Base-by-base conservation (phyloP, 2,329 filamentous ascomycete genomes). In the Verticillium isaacii region DNA sequence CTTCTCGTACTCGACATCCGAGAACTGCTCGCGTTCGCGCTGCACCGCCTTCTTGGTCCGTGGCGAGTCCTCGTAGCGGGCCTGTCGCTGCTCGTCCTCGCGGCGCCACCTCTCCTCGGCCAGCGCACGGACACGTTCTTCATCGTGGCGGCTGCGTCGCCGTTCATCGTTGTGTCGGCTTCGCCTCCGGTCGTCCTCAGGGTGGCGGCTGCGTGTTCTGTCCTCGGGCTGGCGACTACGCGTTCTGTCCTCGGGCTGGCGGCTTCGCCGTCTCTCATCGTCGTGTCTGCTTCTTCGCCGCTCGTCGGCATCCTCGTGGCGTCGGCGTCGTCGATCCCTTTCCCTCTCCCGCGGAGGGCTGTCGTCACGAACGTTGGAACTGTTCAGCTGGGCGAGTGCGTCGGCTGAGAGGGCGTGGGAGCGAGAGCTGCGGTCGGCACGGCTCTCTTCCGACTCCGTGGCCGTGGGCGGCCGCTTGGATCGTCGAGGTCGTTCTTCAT, bases 321-420 rank as follows among this genome's bases (percentile, higher is more conserved):
- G 41, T 39, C 45, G 60, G 68, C 56, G 63, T 69, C 75, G 71
- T 73, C 76, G 74, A 57, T 70, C 70, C 61, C 69, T 70, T 58
- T 74, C 72, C 62, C 68, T 50, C 55, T 12, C 56, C 29, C 25
- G 74, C 64, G 61, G 77, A 71, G 64, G 77, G 9, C 29, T 50
- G 17, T 45, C 39, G 23, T 25, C 41, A 14, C 58, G 9, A 5
- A 29, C 45, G 34, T 29, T 37, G 45, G 14, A 56, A 57, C 19
- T 59, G 67, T 92, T 83, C 56, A 93, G 74, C 69, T 87, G 85
- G 14, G 87, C 88, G 57, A 93, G 74, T 5, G 89, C 86, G 67
- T 86, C 84, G 2, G 76, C 71, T 5, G 80, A 82, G 32, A 82
- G 70, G 5, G 71, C 62, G 41, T 69, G 72, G 5, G 69, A 67